Evolutionary conservation across 352 stramenopile genomes (phyloP), one percentile per base, ranked within the genome.

Genomic region (Thraustochytrium sp.): DNA sequence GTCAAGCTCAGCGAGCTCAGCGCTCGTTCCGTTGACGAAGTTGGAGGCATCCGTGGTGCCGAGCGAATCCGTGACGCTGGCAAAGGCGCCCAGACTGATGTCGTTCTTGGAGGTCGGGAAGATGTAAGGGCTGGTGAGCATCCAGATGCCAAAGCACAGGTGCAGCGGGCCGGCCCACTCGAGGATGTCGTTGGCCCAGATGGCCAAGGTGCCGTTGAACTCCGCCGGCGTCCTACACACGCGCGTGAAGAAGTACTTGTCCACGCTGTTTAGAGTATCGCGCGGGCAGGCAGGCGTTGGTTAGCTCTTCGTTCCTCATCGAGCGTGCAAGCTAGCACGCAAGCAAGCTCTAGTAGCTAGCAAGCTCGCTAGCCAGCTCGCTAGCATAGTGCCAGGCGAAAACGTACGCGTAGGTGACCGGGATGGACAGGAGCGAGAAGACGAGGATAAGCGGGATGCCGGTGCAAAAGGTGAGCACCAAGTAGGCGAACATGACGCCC

Each of bases 161-260:
- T 85, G 56, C 37, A 82, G 34, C 18, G 68, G 23, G 48, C 51
- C 68, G 5, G 77, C 77, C n/a, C 37, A 85, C 23, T 46, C 31
- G 9, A 85, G 40, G 23, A 72, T 65, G 3, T 26, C 26, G 29
- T 21, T 85, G 62, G 44, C 49, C 31, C 29, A 46, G 38, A 3
- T 49, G 5, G 26, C 46, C 34, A 85, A 38, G 16, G 5, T 5
- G 23, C 34, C 36, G n/a, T 13, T 48, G 49, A 76, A 73, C 26
- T 36, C 21, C n/a, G 77, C n/a, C 4, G 77, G 77, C 38, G 36
- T 83, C 48, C 61, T 29, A 1, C 51, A 85, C 18, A 85, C 62
- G 11, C 26, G n/a, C 26, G 53, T 62, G 38, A 85, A 85, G 48
- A 85, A 75, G 65, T 55, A 82, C 48, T 84, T 84, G 51, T 84